Evolutionary conservation across 2,329 filamentous ascomycete genomes (phyloP).

Genomic region (Nothophoma quercina): DNA sequence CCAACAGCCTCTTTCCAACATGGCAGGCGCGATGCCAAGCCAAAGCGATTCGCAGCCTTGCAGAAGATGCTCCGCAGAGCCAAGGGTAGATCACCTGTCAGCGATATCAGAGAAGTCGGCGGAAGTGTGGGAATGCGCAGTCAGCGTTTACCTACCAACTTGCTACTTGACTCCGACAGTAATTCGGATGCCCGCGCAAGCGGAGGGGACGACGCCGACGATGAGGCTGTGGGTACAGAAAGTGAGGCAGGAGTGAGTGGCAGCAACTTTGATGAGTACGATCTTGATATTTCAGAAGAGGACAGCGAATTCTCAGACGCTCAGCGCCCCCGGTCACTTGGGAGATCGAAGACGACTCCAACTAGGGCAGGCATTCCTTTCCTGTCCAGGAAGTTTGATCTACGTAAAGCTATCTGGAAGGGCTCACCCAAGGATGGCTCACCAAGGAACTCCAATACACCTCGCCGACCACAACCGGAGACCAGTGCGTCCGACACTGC

Average conservation of each 20-base stretch:
- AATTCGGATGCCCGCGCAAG: slow-evolving; percentile 49
- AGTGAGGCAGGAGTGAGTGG: slow-evolving; percentile 41
- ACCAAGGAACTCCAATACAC: slow-evolving; percentile 29
- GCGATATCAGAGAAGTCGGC: slow-evolving; percentile 61
- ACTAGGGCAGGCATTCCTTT: slow-evolving; percentile 32
- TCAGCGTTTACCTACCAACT: slow-evolving; percentile 70
- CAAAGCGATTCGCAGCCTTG: slow-evolving; percentile 65
- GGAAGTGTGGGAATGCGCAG: slow-evolving; percentile 78
- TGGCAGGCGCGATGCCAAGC: slow-evolving; percentile 52
- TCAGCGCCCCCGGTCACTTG: slow-evolving; percentile 17
- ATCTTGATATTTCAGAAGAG: slow-evolving; percentile 43
- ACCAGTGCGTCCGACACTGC: slow-evolving; percentile 40
- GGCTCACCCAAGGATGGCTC: slow-evolving; percentile 20
- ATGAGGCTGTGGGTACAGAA: slow-evolving; percentile 41
- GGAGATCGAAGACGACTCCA: slow-evolving; percentile 33
- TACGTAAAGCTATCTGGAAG: slow-evolving; percentile 40
- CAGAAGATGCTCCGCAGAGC: slow-evolving; percentile 69
- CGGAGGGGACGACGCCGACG: slow-evolving; percentile 32
- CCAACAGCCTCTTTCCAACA: slow-evolving; percentile 63
- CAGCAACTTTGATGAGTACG: slow-evolving; percentile 45
- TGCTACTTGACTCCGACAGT: slow-evolving; percentile 51
- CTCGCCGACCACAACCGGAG: slow-evolving; percentile 35
- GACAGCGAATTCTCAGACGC: slow-evolving; percentile 28
- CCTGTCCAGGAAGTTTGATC: slow-evolving; percentile 35
- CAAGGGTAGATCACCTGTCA: slow-evolving; percentile 59